phyloP scores from a whole-genome alignment of 2,329 filamentous ascomycete genomes.

The Colletotrichum sp. region DNA sequence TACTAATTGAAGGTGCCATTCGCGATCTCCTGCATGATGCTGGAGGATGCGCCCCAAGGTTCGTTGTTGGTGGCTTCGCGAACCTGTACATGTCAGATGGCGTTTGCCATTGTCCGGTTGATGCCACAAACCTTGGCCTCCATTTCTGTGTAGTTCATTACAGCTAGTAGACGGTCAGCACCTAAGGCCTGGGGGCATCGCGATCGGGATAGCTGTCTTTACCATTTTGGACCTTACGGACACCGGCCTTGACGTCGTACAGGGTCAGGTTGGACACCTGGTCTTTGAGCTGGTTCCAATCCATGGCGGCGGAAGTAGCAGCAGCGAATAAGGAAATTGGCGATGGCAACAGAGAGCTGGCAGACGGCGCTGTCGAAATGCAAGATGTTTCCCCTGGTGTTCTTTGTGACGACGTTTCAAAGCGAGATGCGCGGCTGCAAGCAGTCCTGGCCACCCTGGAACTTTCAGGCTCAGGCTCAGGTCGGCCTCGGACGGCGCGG shows the following conservation, averaged over 20 bases:
- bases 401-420: constrained; percentile 22
- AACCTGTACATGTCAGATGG: constrained; percentile 60
- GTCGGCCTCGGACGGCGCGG: constrained; percentile 14
- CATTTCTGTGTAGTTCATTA: constrained; percentile 99
- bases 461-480: constrained; percentile 19
- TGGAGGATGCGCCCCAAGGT: constrained; percentile 88
- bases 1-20: constrained; percentile 99
- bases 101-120: neutral
- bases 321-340: neutral
- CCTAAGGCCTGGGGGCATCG: neutral
- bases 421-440: constrained; percentile 4
- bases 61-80: constrained; percentile 99
- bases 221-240: constrained; percentile 98
- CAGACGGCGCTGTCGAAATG: neutral
- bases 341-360: neutral
- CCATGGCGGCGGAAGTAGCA: constrained; percentile 62
- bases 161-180: constrained; percentile 64
- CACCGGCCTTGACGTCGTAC: constrained; percentile 94
- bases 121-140: constrained; percentile 65
- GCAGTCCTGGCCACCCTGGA: constrained; percentile 20
- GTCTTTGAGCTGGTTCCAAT: constrained; percentile 84
- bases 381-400: neutral
- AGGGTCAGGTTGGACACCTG: constrained; percentile 90
- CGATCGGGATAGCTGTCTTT: constrained; percentile 32
- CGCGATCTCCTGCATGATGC: constrained; percentile 96